phyloP scores from a whole-genome alignment of 2,329 filamentous ascomycete species.

The Cladorrhinum sp. region DNA sequence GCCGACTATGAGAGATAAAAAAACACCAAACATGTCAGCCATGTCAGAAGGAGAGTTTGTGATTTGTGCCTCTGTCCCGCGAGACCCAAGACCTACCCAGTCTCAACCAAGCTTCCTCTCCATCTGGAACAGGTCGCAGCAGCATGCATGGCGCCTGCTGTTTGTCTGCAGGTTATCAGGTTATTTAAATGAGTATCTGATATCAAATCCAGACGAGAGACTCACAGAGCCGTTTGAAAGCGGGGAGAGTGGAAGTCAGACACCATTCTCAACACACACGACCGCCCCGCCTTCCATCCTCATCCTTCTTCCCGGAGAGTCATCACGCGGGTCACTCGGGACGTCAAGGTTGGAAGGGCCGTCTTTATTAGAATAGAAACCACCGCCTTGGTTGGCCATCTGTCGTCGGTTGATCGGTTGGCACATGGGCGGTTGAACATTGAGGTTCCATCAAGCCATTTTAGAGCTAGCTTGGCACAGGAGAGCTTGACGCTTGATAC shows the following conservation, averaged over 20 bases:
- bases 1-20: neutral
- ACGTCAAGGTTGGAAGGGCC: neutral
- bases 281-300: neutral
- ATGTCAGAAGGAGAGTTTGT: neutral
- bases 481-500: slow-evolving; percentile 8
- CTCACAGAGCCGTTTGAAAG: neutral
- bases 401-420: neutral
- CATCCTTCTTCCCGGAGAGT: neutral
- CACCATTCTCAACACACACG: neutral
- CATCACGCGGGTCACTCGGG: neutral
- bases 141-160: neutral
- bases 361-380: neutral
- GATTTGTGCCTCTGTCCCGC: neutral
- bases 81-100: neutral
- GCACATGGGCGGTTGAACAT: neutral
- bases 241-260: neutral
- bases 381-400: neutral
- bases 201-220: neutral
- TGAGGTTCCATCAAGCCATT: slow-evolving; percentile 1
- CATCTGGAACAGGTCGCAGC: neutral
- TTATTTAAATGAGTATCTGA: neutral
- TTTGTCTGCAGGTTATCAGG: slow-evolving; percentile 1
- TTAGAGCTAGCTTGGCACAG: slow-evolving; percentile 14
- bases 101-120: neutral
- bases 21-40: neutral